phyloP scores from a whole-genome alignment of 495 filamentous ascomycete species.

The Aspergillus indologenus region DNA sequence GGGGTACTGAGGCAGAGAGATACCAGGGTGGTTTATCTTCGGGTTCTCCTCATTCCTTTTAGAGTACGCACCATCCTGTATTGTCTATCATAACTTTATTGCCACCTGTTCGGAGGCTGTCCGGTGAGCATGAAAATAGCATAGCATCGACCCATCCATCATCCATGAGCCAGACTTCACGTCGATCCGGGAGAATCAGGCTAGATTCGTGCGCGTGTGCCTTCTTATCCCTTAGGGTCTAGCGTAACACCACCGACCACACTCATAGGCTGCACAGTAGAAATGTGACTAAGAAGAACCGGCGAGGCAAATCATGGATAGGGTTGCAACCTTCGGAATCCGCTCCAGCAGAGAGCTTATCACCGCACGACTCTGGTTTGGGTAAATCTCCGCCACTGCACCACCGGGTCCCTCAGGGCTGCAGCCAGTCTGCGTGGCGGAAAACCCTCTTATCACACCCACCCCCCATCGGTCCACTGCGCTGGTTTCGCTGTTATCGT shows the following conservation, averaged over 20 bases:
- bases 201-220: background rate
- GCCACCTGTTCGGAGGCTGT: background rate
- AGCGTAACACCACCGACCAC: background rate
- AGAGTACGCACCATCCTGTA: too few relatives aligned
- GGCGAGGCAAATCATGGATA: constrained; percentile 4
- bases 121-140: background rate
- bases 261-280: background rate
- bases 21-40: too few relatives aligned
- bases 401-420: too few relatives aligned
- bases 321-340: constrained; percentile 1
- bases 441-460: background rate
- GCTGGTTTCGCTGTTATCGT: background rate
- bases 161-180: background rate
- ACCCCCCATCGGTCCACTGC: background rate
- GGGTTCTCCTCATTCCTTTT: too few relatives aligned
- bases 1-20: too few relatives aligned
- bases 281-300: constrained; percentile 3
- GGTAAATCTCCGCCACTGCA: background rate
- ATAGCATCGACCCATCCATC: background rate
- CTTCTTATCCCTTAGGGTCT: background rate
- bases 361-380: background rate
- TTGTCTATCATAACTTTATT: background rate
- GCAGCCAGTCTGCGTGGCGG: background rate
- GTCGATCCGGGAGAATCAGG: background rate
- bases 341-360: background rate